phyloP scores from a whole-genome alignment of 495 filamentous ascomycete species.

The Xylaria longipes region DNA sequence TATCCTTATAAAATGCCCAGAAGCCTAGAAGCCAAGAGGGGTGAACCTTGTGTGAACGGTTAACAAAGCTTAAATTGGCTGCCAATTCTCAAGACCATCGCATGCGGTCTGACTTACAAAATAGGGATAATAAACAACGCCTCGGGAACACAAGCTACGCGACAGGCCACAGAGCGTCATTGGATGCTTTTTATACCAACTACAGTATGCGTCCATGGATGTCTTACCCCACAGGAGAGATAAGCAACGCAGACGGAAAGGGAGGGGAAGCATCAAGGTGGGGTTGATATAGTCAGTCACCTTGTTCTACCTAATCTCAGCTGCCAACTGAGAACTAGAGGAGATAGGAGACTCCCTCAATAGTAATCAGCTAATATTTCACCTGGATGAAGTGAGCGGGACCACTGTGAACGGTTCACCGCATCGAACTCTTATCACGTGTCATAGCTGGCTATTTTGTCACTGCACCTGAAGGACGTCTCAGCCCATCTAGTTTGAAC shows the following conservation, averaged over 20 bases:
- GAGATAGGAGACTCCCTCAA: not conserved
- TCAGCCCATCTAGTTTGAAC: not conserved
- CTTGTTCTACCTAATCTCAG: not conserved
- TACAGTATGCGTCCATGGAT: constrained; percentile 14
- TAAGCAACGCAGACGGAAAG: constrained; percentile 7
- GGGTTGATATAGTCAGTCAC: constrained; percentile 17
- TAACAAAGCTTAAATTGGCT: not conserved
- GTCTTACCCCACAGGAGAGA: constrained; percentile 23
- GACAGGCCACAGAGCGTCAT: not conserved
- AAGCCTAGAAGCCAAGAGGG: not conserved
- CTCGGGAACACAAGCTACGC: not conserved
- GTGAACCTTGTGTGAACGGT: not conserved
- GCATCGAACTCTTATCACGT: constrained; percentile 1
- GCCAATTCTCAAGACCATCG: not conserved
- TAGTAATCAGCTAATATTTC: not conserved
- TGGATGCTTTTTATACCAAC: constrained; percentile 12
- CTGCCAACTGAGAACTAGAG: not conserved
- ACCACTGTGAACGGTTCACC: not conserved
- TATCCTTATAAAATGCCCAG: not conserved
- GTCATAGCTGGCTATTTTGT: not conserved
- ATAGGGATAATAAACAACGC: not conserved
- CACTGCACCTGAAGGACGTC: not conserved
- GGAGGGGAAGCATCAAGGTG: constrained; percentile 18
- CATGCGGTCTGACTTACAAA: not conserved
- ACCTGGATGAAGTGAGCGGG: not conserved